Percentiles rank a stretch among this genome's conserved stretches.
Conservation (phyloP, 2,329 filamentous ascomycete genomes). For the Alternaria sp. region DNA sequence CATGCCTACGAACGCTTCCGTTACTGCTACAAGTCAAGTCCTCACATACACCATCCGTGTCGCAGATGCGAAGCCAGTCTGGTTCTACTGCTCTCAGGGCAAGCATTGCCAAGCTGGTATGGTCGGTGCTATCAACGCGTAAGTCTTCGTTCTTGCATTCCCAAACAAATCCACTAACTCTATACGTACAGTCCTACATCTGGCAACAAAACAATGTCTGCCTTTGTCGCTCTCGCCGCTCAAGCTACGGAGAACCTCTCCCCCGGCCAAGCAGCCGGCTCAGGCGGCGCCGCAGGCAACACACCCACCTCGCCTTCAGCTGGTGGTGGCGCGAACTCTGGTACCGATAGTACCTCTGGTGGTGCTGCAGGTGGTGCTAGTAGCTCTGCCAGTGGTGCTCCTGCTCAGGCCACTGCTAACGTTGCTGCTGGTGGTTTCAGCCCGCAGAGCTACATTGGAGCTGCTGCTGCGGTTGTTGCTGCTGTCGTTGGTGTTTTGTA, state of each 20-base stretch:
- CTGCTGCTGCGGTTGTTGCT: slow-evolving; percentile 37
- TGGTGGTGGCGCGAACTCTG: slow-evolving; percentile 14
- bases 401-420: slow-evolving; percentile 39
- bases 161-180: slow-evolving; percentile 25
- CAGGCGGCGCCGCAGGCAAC: slow-evolving; percentile 17
- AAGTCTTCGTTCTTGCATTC: slow-evolving; percentile 41
- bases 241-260: slow-evolving; percentile 52
- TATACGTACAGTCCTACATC: slow-evolving; percentile 29
- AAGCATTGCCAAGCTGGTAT: slow-evolving; percentile 79
- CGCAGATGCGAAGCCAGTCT: slow-evolving; percentile 74
- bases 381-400: slow-evolving; percentile 19
- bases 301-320: slow-evolving; percentile 14
- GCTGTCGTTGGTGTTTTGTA: slow-evolving; percentile 38
- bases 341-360: slow-evolving; percentile 7
- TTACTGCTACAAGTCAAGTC: slow-evolving; percentile 49
- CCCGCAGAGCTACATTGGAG: slow-evolving; percentile 35
- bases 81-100: slow-evolving; percentile 79
- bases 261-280: slow-evolving; percentile 47
- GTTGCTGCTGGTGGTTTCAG: slow-evolving; percentile 31
- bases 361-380: slow-evolving; percentile 20
- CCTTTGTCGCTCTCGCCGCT: slow-evolving; percentile 50
- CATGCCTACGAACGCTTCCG: slow-evolving; percentile 62
- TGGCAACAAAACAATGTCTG: slow-evolving; percentile 48
- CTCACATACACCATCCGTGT: slow-evolving; percentile 76
- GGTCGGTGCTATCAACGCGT: slow-evolving; percentile 81